These are phyloP conservation scores for Phytophthora vignae DNA, from an alignment of 352 stramenopile species.

Conservation along the genomic window DNA sequence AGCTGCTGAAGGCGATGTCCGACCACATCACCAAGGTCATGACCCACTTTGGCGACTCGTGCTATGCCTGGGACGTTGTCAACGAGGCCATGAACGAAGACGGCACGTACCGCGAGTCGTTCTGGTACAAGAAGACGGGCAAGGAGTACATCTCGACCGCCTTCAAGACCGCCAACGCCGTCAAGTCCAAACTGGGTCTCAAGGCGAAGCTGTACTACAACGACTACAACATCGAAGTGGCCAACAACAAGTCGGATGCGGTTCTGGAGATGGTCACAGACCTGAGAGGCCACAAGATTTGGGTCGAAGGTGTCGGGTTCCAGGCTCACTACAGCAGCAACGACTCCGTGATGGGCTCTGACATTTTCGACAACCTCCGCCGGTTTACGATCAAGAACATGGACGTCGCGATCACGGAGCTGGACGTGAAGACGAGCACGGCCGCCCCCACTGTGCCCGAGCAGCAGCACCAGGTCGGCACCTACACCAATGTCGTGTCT, in stretches of 20 bases:
- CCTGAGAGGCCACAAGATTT: slow-evolving; percentile 7
- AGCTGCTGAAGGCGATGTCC: slow-evolving; percentile 23
- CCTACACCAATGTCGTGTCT: slow-evolving; percentile 23
- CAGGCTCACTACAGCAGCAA: slow-evolving; percentile 27
- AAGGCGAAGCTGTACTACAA: slow-evolving; percentile 26
- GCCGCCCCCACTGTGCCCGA: slow-evolving; percentile 13
- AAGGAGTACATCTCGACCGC: slow-evolving; percentile 32
- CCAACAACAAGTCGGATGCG: slow-evolving; percentile 31
- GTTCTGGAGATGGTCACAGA: slow-evolving; percentile 15
- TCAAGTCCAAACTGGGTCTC: slow-evolving; percentile 24
- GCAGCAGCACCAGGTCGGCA: slow-evolving; percentile 19
- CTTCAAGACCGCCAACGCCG: slow-evolving; percentile 24
- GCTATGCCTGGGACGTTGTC: slow-evolving; percentile 27
- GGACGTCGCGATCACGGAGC: slow-evolving; percentile 32
- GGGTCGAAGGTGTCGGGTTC: slow-evolving; percentile 30
- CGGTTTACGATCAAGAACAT: slow-evolving; percentile 27
- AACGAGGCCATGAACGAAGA: slow-evolving; percentile 32
- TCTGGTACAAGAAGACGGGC: slow-evolving; percentile 36
- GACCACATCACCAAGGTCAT: slow-evolving; percentile 36
- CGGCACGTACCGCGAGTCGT: slow-evolving; percentile 29
- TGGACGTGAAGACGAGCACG: slow-evolving; percentile 29
- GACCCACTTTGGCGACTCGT: slow-evolving; percentile 34
- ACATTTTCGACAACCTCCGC: slow-evolving; percentile 29
- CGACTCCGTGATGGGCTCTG: neutral
- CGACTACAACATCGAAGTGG: slow-evolving; percentile 24